Evolutionary conservation across 768 basidiomycete genomes (phyloP), one percentile per base, ranked within the genome.

Genomic region (Xerocomellus dryophilus): DNA sequence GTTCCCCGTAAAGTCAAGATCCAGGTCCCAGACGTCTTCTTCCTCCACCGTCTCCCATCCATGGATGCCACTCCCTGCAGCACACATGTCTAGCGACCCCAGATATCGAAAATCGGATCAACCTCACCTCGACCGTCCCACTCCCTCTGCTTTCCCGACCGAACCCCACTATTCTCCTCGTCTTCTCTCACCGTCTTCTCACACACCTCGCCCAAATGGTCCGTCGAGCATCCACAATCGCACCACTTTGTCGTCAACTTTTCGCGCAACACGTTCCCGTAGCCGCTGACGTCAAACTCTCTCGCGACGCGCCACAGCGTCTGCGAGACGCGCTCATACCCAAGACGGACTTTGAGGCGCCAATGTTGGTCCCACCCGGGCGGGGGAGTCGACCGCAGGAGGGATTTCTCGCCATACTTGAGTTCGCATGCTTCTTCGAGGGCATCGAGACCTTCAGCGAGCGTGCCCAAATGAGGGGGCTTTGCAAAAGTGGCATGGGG

Each of bases 161-260:
- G 65, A 0, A 80, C 76, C 1, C 82, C 76, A 38, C 74, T 79
- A 52, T 82, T 83, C 59, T 82, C 81, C 61, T 87, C 87, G 27
- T 86, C 86, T 64, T 85, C 82, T 44, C 85, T 67, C 31, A 88
- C 86, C 8, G 85, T 85, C 52, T 77, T 76, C 71, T 88, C 87
- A 57, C 88, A 88, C 15, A 89, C 87, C 65, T 88, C 86, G 1
- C 85, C 83, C 12, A 89, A 72, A 62, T 88, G 86, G 65, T 88
- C 87, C 25, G 87, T 88, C 44, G 86, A 88, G 64, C 87, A 89
- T 2, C 87, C 87, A 69, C 87, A 89, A 54, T 88, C 86, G 64
- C 87, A 89, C 87, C 88, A 89, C 60, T 88, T 88, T 5, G 76
- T 78, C 12, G 82, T 84, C 48, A 89, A 67, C 68, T 89, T 89